These are phyloP conservation scores for Celoporthe dispersa DNA, from an alignment of 2,329 filamentous ascomycete genomes.

Conservation along the genomic window DNA sequence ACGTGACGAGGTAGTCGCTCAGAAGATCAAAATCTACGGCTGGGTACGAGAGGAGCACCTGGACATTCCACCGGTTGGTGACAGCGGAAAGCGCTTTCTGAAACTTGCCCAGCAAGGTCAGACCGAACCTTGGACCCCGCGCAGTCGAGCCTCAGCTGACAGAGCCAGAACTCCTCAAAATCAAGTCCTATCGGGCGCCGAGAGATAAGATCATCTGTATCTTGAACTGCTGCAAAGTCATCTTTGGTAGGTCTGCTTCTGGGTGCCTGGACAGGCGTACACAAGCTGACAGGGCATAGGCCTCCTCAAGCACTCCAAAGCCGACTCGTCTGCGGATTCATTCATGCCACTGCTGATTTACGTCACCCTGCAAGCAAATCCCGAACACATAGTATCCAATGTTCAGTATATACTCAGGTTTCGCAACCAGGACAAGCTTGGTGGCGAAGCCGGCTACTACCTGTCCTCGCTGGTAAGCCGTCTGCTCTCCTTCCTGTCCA, in stretches of 20 bases:
- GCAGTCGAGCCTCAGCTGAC: constrained; percentile 32
- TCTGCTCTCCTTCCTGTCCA: not conserved
- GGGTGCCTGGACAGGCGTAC: not conserved
- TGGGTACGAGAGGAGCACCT: constrained; percentile 94
- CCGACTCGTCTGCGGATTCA: constrained; percentile 92
- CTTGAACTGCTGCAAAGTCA: constrained; percentile 98
- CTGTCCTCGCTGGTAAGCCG: constrained; percentile 79
- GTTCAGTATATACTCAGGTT: constrained; percentile 98
- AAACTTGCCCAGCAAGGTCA: constrained; percentile 81
- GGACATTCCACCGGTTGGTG: constrained; percentile 83
- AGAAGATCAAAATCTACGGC: constrained; percentile 95
- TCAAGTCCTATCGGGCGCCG: constrained; percentile 95
- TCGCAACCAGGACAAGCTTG: constrained; percentile 94
- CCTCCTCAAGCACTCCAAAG: constrained; percentile 86
- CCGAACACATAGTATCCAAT: constrained; percentile 94
- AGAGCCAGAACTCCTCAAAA: constrained; percentile 82
- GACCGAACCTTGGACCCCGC: constrained; percentile 40
- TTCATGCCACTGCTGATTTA: constrained; percentile 96
- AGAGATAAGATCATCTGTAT: constrained; percentile 98
- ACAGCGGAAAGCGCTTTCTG: constrained; percentile 87
- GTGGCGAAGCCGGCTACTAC: constrained; percentile 98
- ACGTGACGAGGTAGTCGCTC: constrained; percentile 90
- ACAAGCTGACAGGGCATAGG: constrained; percentile 50
- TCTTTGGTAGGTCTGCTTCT: constrained; percentile 71
- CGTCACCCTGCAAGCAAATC: constrained; percentile 91